Base-by-base conservation (phyloP, 179 eudicot species). In the Pouteria campechiana region DNA sequence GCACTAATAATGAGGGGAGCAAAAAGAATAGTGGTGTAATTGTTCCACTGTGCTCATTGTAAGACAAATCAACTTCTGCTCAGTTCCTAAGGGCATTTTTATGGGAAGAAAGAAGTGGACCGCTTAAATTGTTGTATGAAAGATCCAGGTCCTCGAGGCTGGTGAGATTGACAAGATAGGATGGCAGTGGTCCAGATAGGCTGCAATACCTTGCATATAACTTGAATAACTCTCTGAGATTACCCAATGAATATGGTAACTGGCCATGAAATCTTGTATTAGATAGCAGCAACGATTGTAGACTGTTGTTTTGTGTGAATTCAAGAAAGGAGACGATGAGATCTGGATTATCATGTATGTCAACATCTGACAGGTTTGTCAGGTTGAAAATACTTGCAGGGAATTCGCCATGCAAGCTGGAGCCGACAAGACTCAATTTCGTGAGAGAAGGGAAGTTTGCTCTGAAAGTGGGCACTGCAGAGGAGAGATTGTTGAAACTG, bases 171-270 rank as follows among this genome's bases (percentile, higher is more conserved):
- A 32, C 53, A 32, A 70, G 34, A 5, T 61, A 41, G 6, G 66
- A 14, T 2, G 81, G 84, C 21, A 81, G 56, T 0, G 7, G 15
- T 16, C 81, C 90, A 1, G 45, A 56, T 40, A 81, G 68, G 8
- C 34, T 30, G 48, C 83, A 76, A 7, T 27, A 6, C 1, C 24
- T 6, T 16, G 70, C 47, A 6, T 73, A 70, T 9, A 81, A 27
- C 41, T 28, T 63, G 2, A 47, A 43, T 44, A 81, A 29, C 32
- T 23, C 41, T 3, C 0, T 47, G 23, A 77, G 56, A 25, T 46
- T 44, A 31, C 66, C 61, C 37, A 77, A 47, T 10, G 71, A 63
- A 18, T 46, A 31, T 0, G 82, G 82, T 24, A 81, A 37, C 3
- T 3, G 3, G 0, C 82, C 82, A 0, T 68, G 57, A 32, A 81